Base-by-base conservation (phyloP, 169 alveolate genomes). In the Plasmodium adleri region DNA sequence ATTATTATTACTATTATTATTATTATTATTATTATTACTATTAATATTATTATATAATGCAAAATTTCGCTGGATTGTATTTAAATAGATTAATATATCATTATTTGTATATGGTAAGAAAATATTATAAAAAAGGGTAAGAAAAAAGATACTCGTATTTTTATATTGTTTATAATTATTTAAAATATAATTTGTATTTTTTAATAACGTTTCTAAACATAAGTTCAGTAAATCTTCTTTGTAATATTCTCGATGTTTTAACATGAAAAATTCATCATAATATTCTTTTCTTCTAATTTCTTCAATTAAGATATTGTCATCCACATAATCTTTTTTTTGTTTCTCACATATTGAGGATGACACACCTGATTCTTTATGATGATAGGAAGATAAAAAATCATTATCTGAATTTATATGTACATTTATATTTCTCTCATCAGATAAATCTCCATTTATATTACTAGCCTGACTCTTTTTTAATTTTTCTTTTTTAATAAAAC, bases 81-180 rank as follows among this genome's bases (percentile, higher is more conserved):
- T 80, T 49, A 80, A 80, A 49, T 49, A 63, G 47, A 80, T 9
- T 56, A 80, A 56, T 32, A 80, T 80, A 49, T 68, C 85, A 49
- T 72, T 80, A 2, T 24, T 68, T 7, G 85, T 68, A 43, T 80
- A 80, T 24, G 90, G 90, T 24, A 80, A 63, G 64, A 80, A 80
- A 17, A 80, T 80, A 49, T 80, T 72, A 72, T 63, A 80, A 49
- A 80, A 80, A 49, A 80, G 80, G 24, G 56, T 52, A 50, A 80
- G 83, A 62, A 80, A 80, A 68, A 80, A 80, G 7, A 60, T 68
- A 50, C 74, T 80, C 56, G 85, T 68, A 62, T 80, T 80, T 80
- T 68, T 80, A 66, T 80, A 80, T 49, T 80, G 90, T 24, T 80
- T 80, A 68, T 80, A 80, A 80, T 80, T 80, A 72, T 80, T 80